Conservation (phyloP, 2,329 filamentous ascomycete genomes). For the Penicillium nordicum region DNA sequence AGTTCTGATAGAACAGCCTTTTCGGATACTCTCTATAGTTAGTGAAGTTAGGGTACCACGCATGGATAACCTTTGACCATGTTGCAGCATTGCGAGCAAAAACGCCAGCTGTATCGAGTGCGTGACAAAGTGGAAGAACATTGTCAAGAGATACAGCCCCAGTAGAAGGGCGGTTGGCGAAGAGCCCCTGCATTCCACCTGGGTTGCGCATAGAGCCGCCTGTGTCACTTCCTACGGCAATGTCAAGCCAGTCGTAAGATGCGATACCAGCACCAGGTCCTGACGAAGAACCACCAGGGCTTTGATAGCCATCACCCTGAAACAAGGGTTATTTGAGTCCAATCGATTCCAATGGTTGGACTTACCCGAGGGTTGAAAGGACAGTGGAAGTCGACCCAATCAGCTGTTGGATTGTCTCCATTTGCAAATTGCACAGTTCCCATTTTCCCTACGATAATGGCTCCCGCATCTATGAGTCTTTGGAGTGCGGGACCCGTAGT, state of each 20-base stretch:
- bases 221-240: constrained; percentile 22
- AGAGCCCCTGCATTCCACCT: constrained; percentile 27
- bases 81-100: constrained; percentile 27
- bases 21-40: constrained; percentile 24
- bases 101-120: constrained; percentile 31
- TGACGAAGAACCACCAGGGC: constrained; percentile 19
- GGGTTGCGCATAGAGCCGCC: constrained; percentile 32
- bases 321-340: not conserved
- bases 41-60: constrained; percentile 19
- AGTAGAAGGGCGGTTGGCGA: constrained; percentile 27
- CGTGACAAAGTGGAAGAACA: constrained; percentile 27
- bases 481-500: constrained; percentile 52
- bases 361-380: constrained; percentile 38
- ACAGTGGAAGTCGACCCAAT: constrained; percentile 37
- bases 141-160: constrained; percentile 19
- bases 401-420: constrained; percentile 26
- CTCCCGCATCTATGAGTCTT: constrained; percentile 58
- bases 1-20: constrained; percentile 12
- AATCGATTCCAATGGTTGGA: not conserved
- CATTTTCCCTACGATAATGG: constrained; percentile 42
- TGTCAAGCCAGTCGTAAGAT: constrained; percentile 35
- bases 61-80: constrained; percentile 16
- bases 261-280: constrained; percentile 25
- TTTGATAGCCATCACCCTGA: constrained; percentile 34
- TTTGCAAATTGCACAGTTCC: constrained; percentile 36